Percentiles rank a stretch among this genome's conserved stretches.
These are phyloP conservation scores for Naganishia randhawae DNA, from an alignment of 768 basidiomycete genomes.

Conservation along the genomic window DNA sequence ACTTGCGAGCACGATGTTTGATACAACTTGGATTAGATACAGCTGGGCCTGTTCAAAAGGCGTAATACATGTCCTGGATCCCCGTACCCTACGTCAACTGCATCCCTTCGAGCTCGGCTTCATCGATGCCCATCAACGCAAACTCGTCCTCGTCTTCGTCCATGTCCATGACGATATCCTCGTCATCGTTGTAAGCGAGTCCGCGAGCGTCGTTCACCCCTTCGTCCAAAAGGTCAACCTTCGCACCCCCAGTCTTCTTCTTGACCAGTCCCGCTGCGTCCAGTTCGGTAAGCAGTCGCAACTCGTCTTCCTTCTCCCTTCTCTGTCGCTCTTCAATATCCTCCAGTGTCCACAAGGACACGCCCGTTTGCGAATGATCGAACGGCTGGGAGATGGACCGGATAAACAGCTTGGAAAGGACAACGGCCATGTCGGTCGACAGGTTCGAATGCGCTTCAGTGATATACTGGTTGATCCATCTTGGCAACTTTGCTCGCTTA, in stretches of 20 bases:
- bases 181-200: constrained; percentile 19
- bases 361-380: constrained; percentile 89
- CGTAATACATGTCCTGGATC: not conserved
- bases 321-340: constrained; percentile 82
- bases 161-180: constrained; percentile 30
- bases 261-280: constrained; percentile 31
- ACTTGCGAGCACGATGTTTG: not conserved
- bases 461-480: constrained; percentile 99
- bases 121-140: constrained; percentile 31
- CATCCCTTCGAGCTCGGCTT: constrained; percentile 34
- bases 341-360: constrained; percentile 91
- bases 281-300: constrained; percentile 53
- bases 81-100: not conserved
- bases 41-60: not conserved
- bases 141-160: constrained; percentile 34
- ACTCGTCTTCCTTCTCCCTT: constrained; percentile 67
- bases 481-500: constrained; percentile 81
- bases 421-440: constrained; percentile 95
- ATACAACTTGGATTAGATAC: not conserved
- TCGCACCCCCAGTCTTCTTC: constrained; percentile 23
- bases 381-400: constrained; percentile 97
- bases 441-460: constrained; percentile 97
- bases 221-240: too few relatives aligned
- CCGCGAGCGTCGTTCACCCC: too few relatives aligned
- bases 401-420: constrained; percentile 92